Conservation (phyloP, 768 basidiomycete genomes). For the Peribolospora baueri region DNA sequence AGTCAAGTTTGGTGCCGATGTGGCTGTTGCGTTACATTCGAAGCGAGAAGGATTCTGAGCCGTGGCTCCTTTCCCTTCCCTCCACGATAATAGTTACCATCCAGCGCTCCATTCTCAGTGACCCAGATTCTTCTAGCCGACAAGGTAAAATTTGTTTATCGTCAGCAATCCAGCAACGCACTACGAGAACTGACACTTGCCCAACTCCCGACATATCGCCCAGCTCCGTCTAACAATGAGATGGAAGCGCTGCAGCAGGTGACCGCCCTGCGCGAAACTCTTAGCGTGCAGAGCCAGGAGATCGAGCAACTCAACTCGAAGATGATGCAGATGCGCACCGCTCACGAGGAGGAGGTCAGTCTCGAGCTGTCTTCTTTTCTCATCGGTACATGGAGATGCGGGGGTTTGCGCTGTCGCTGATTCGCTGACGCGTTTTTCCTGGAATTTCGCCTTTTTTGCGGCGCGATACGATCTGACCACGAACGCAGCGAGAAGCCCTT, state of each 20-base stretch:
- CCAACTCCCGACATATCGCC: slow-evolving; percentile 37
- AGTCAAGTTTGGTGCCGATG: neutral
- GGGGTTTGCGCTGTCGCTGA: too few species aligned
- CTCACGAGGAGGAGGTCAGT: neutral
- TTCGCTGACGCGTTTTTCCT: too few species aligned
- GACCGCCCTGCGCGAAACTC: slow-evolving; percentile 38
- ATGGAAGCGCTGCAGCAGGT: slow-evolving; percentile 19
- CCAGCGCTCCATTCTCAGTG: slow-evolving; percentile 22
- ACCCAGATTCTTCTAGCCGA: slow-evolving; percentile 16
- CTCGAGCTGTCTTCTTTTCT: neutral
- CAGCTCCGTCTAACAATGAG: slow-evolving; percentile 36
- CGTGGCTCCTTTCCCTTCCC: too few species aligned
- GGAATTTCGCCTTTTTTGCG: too few species aligned
- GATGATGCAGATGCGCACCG: neutral
- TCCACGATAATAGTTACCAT: slow-evolving; percentile 18
- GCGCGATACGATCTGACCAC: too few species aligned
- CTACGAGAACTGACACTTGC: neutral
- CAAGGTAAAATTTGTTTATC: neutral
- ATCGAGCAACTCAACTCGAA: slow-evolving; percentile 16
- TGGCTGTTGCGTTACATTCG: neutral
- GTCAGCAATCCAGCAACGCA: neutral
- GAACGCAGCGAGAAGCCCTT: too few species aligned
- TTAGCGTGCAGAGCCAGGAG: slow-evolving; percentile 41
- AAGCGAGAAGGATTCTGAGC: too few species aligned
- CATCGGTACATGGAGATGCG: too few species aligned